phyloP scores from a whole-genome alignment of 257 asterid genomes.

The Rehmannia glutinosa region DNA sequence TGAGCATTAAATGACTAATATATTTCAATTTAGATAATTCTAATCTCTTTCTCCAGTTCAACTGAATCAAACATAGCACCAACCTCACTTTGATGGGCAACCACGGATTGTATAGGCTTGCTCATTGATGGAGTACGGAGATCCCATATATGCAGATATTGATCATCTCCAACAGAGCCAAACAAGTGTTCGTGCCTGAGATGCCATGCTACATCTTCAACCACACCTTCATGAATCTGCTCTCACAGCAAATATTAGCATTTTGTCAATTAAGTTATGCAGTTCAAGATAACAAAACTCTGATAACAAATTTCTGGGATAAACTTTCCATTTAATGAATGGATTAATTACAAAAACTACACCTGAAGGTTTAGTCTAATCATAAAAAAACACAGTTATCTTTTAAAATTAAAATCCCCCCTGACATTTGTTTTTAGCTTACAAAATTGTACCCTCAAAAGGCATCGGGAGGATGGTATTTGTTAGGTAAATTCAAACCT shows the following conservation, averaged over 20 bases:
- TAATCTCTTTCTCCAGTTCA: constrained; percentile 4
- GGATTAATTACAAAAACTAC: not conserved
- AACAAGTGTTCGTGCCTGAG: constrained; percentile 87
- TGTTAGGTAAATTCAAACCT: no score
- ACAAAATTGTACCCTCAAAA: no score
- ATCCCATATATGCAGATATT: constrained; percentile 80
- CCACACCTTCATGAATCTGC: constrained; percentile 93
- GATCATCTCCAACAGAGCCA: constrained; percentile 99
- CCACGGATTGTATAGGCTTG: constrained; percentile 87
- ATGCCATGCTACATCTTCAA: constrained; percentile 98
- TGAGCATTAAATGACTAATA: not conserved
- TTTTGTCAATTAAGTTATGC: constrained; percentile 2
- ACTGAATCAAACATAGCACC: constrained; percentile 8
- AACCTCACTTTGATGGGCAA: constrained; percentile 97
- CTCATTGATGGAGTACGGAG: constrained; percentile 58
- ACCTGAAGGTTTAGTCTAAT: not conserved
- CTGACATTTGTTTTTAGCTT: no score
- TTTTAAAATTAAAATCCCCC: no score
- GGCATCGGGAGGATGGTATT: no score
- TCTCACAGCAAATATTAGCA: constrained; percentile 8
- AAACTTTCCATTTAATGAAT: not conserved
- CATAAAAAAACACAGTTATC: no score
- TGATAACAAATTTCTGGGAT: not conserved
- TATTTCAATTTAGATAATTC: not conserved
- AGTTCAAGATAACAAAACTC: not conserved